Evolutionary conservation across 2,329 filamentous ascomycete species (phyloP).

Genomic region (Lasiodiplodia sp.): DNA sequence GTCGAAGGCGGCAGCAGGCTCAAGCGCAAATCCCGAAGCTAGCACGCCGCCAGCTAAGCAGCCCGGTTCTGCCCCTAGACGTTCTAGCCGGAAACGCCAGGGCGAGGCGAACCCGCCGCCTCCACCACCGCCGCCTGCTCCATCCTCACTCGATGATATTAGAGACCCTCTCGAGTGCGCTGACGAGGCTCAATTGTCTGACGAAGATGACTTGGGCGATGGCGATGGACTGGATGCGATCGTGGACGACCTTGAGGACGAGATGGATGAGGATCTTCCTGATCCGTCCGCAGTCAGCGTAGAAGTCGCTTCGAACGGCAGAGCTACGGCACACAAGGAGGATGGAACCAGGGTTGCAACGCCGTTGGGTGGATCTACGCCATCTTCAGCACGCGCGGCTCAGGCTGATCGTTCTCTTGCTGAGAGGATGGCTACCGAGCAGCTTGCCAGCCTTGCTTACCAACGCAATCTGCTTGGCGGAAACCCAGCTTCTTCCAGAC

Average conservation of each 20-base stretch:
- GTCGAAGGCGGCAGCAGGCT: conserved; percentile 48
- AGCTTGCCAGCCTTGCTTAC: conserved; percentile 40
- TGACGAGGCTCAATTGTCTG: conserved; percentile 84
- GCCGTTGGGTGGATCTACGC: conserved; percentile 66
- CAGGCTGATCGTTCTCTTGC: conserved; percentile 40
- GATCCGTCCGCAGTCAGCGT: conserved; percentile 90
- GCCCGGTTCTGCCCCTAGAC: conserved; percentile 55
- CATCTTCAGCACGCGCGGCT: conserved; percentile 42
- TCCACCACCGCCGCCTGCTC: conserved; percentile 55
- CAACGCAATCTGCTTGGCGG: conserved; percentile 43
- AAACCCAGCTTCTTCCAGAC: conserved; percentile 59
- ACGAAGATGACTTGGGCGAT: conserved; percentile 73
- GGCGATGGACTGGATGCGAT: conserved; percentile 77
- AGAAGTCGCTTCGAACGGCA: conserved; percentile 85
- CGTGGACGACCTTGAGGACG: conserved; percentile 88
- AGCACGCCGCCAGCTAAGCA: conserved; percentile 65
- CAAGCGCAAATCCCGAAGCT: conserved; percentile 54
- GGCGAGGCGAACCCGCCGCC: conserved; percentile 58
- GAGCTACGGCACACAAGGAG: conserved; percentile 89
- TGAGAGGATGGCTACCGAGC: conserved; percentile 36
- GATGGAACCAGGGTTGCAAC: conserved; percentile 88
- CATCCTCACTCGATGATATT: conserved; percentile 31
- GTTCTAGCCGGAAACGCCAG: conserved; percentile 66
- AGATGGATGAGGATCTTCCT: conserved; percentile 74
- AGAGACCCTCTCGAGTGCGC: conserved; percentile 82